Base-by-base conservation (phyloP, 1,139 yeast species). In the Suhomyces anneliseae region DNA sequence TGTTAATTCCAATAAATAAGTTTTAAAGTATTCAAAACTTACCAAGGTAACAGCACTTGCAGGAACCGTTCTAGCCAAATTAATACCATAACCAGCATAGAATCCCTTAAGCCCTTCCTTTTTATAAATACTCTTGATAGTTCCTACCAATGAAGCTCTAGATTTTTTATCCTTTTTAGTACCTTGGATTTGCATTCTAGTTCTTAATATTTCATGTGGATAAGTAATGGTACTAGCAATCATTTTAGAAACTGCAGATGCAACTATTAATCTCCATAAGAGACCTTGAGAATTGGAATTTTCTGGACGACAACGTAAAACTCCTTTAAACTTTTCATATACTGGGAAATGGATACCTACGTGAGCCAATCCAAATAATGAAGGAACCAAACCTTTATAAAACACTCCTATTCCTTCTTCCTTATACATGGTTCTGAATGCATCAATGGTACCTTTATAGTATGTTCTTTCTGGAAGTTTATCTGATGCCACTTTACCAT, bases 261-360 rank as follows among this genome's bases (percentile, higher is more conserved):
- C 95, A 15, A 79, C 58, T 6, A 90, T 68, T 32, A 75, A 61
- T 40, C 76, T 56, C 59, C 70, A 76, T 41, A 90, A 72, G 50
- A 82, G 68, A 19, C 58, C 55, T 27, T 59, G 53, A 2, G 65
- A 49, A 11, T 56, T 36, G 8, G 42, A 11, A 26, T 40, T 36
- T 51, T 54, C 47, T 51, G 46, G 43, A 15, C 62, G 59, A 49
- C 73, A 66, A 27, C 62, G 57, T 19, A 90, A 72, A 26, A 73
- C 27, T 36, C 63, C 65, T 62, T 93, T 93, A 54, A 93, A 70
- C 56, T 81, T 76, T 61, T 93, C 99, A 63, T 93, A 93, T n/a
- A 90, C 83, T 19, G 99, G 99, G 75, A 93, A 93, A 68, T 93
- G 99, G 45, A 93, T 87, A 0, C 97, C 99, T 36, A 93, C 99